These are phyloP conservation scores for Primulina eburnea DNA, from an alignment of 257 asterid species.

Conservation along the genomic window DNA sequence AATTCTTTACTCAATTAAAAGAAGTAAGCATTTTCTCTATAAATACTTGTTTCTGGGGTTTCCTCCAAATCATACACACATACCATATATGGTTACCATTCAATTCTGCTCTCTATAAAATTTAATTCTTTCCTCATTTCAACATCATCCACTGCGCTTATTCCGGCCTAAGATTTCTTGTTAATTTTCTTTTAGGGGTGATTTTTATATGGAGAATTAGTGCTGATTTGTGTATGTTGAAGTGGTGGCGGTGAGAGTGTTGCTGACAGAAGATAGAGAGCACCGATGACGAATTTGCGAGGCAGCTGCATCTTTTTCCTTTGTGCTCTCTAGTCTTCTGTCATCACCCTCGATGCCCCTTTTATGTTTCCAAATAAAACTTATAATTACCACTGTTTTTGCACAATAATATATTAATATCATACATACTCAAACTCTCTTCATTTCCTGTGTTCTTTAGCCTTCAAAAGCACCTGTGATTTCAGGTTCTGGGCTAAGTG, in stretches of 20 bases:
- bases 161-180: not conserved
- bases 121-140: not conserved
- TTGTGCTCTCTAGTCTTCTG: slow-evolving; percentile 1
- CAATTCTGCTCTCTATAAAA: not conserved
- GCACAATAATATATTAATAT: not conserved
- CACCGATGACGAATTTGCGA: not conserved
- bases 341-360: not conserved
- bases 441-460: no score
- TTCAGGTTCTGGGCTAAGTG: not conserved
- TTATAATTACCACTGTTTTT: not conserved
- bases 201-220: not conserved
- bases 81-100: not conserved
- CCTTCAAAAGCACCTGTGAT: not conserved
- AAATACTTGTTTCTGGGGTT: not conserved
- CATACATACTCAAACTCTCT: not conserved
- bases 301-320: not conserved
- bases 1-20: not conserved
- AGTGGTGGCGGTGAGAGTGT: not conserved
- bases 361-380: not conserved
- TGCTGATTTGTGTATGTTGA: not conserved
- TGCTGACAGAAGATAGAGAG: slow-evolving; percentile 1
- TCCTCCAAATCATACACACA: not conserved
- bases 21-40: not conserved
- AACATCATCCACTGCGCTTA: not conserved
- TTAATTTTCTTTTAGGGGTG: not conserved